Conservation (phyloP, 495 filamentous ascomycete genomes). For the Saxophila tyrrhenica region DNA sequence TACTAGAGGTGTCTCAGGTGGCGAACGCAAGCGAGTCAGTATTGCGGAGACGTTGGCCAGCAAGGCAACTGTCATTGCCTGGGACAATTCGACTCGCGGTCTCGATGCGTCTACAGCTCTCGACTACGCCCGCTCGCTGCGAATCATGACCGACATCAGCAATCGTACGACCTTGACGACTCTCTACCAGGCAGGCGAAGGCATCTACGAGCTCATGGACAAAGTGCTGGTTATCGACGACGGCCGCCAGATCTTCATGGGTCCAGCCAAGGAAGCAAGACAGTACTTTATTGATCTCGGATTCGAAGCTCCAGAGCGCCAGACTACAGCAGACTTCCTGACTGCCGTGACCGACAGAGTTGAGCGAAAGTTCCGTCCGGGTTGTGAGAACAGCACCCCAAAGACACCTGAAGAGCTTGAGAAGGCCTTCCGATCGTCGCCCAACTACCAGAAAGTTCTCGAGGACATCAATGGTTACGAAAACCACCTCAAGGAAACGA, state of each 20-base stretch:
- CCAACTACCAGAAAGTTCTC: constrained; percentile 41
- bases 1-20: constrained; percentile 61
- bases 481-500: constrained; percentile 44
- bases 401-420: constrained; percentile 55
- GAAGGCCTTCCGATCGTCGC: constrained; percentile 43
- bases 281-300: constrained; percentile 61
- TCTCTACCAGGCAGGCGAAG: constrained; percentile 73
- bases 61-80: constrained; percentile 53
- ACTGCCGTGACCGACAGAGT: constrained; percentile 65
- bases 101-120: constrained; percentile 69
- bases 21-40: constrained; percentile 60
- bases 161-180: constrained; percentile 74
- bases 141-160: constrained; percentile 74
- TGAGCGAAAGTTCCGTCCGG: constrained; percentile 54
- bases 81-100: constrained; percentile 71
- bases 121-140: constrained; percentile 65
- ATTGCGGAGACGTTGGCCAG: constrained; percentile 59
- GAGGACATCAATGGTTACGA: constrained; percentile 51
- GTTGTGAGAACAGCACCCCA: constrained; percentile 51
- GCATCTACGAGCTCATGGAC: constrained; percentile 73
- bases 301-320: constrained; percentile 53
- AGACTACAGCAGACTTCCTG: constrained; percentile 64
- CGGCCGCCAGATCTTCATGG: constrained; percentile 54
- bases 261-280: constrained; percentile 49
- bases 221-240: constrained; percentile 59